A percentile compares a stretch with the other conserved stretches of the same genome.
phyloP scores from a whole-genome alignment of 805 yeast species.

The Debaryomyces prosopidis region DNA sequence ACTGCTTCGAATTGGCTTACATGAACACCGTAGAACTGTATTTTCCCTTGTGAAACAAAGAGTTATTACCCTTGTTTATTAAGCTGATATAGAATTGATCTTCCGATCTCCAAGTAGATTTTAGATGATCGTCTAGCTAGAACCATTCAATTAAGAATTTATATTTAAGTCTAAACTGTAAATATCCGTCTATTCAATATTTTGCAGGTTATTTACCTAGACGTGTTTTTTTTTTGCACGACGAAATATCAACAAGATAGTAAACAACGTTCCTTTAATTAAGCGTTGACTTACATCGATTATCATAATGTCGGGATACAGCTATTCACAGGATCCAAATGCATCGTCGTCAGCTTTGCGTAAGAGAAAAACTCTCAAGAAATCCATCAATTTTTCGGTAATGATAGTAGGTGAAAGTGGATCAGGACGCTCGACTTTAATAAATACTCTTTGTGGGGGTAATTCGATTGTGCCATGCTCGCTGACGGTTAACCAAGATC shows the following conservation, averaged over 20 bases:
- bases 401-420: constrained; percentile 91
- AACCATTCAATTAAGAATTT: no score
- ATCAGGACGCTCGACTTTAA: constrained; percentile 86
- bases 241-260: neutral
- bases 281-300: neutral
- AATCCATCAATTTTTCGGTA: constrained; percentile 80
- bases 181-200: no score
- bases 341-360: constrained; percentile 43
- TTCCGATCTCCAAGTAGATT: no score
- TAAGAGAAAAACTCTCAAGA: constrained; percentile 77
- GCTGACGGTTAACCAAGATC: constrained; percentile 61
- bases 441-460: constrained; percentile 88
- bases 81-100: no score
- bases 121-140: no score
- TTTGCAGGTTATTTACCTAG: neutral
- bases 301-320: constrained; percentile 2
- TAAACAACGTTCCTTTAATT: neutral
- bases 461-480: constrained; percentile 72
- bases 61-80: no score
- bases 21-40: no score
- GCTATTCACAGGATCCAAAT: constrained; percentile 16
- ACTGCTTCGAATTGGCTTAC: no score
- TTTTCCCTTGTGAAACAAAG: no score
- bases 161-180: no score
- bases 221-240: neutral